Conservation (phyloP, 176 grass and related monocot genomes). For the Rhipidocladum racemiflorum region DNA sequence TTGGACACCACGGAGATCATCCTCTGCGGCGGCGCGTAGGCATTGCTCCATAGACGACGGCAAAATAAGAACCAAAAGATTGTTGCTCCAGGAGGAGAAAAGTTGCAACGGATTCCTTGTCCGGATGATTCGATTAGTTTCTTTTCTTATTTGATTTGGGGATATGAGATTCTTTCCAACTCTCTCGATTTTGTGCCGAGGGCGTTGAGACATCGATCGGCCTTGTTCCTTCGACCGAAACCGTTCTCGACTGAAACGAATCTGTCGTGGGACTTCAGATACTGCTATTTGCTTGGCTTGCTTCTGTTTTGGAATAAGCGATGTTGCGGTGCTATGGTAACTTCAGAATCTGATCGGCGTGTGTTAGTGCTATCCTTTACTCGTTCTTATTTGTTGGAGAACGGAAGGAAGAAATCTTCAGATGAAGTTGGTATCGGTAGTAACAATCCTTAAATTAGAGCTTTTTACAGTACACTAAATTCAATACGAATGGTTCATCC, state of each 20-base stretch:
- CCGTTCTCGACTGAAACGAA: not conserved
- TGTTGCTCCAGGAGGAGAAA: not conserved
- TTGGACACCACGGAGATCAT: constrained; percentile 30
- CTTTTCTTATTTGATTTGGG: not conserved
- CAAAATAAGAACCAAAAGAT: not conserved
- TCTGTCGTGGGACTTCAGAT: not conserved
- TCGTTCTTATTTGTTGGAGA: not conserved
- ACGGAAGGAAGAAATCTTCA: not conserved
- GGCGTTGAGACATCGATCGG: not conserved
- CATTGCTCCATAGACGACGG: not conserved
- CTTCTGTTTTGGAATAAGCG: too few relatives aligned
- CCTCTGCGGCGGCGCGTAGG: not conserved
- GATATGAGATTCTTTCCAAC: not conserved
- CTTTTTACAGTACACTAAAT: too few relatives aligned
- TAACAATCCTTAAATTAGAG: not conserved
- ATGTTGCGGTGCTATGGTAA: not conserved
- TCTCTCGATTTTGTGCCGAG: not conserved
- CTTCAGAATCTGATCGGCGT: not conserved
- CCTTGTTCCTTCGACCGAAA: not conserved
- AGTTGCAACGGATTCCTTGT: not conserved
- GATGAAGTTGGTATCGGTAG: not conserved
- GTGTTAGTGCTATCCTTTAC: not conserved
- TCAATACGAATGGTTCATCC: too few relatives aligned
- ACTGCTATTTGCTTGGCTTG: not conserved
- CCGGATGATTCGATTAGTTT: not conserved